Evolutionary conservation across 2,329 filamentous ascomycete species (phyloP).

Genomic region (Pseudogymnoascus sp.): DNA sequence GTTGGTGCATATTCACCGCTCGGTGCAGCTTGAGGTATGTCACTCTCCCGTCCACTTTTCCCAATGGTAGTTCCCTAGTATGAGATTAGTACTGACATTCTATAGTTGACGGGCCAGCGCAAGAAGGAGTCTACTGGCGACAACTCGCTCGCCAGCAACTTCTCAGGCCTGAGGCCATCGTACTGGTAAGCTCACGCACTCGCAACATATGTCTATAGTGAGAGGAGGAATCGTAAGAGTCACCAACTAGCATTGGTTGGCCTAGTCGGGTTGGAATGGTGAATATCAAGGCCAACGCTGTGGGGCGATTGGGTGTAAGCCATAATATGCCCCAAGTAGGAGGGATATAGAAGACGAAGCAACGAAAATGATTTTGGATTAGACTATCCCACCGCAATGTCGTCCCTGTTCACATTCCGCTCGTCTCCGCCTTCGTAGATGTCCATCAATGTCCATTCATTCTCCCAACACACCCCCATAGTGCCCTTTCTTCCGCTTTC

Average conservation of each 20-base stretch:
- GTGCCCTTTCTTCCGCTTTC: too few relatives aligned
- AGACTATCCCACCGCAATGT: not conserved
- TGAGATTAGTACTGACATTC: constrained; percentile 14
- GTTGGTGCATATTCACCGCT: constrained; percentile 89
- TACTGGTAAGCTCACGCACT: constrained; percentile 43
- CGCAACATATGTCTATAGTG: not conserved
- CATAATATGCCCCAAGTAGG: not conserved
- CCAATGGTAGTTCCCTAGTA: not conserved
- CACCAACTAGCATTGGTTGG: not conserved
- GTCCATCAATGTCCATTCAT: not conserved
- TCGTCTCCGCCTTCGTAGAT: not conserved
- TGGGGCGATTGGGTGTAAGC: not conserved
- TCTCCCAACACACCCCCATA: too few relatives aligned
- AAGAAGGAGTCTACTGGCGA: constrained; percentile 56
- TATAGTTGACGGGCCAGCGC: constrained; percentile 58
- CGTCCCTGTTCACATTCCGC: not conserved
- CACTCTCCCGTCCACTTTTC: not conserved
- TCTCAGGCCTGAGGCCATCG: constrained; percentile 50
- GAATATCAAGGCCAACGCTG: not conserved
- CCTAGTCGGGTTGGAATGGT: not conserved
- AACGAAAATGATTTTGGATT: constrained; percentile 4
- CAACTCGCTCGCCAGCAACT: constrained; percentile 44
- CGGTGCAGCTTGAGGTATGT: constrained; percentile 79
- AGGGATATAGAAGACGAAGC: not conserved
- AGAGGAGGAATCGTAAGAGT: not conserved